Evolutionary conservation across 2,329 filamentous ascomycete genomes (phyloP).

Genomic region (Xylaria sp.): DNA sequence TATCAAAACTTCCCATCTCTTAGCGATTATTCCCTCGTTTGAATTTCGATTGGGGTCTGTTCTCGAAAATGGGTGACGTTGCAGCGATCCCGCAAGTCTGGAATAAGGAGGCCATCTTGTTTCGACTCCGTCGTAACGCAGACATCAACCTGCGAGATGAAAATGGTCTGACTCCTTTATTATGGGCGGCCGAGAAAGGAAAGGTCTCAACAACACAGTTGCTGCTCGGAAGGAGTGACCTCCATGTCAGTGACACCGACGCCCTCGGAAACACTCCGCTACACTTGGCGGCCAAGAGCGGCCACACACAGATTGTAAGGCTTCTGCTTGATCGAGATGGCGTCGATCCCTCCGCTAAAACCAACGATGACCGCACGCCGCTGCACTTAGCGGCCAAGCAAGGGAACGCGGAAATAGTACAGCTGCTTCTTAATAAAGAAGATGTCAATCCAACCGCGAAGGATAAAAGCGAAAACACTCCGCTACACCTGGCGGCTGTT

Average conservation of each 20-base stretch:
- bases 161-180: not conserved
- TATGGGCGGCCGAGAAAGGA: not conserved
- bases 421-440: not conserved
- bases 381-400: not conserved
- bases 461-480: not conserved
- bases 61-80: not conserved
- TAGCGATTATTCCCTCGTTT: not conserved
- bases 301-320: not conserved
- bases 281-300: not conserved
- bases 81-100: not conserved
- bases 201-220: not conserved
- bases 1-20: not conserved
- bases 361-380: not conserved
- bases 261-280: not conserved
- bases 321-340: not conserved
- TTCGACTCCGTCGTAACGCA: not conserved
- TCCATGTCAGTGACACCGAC: not conserved
- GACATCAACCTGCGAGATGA: not conserved
- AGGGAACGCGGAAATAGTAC: not conserved
- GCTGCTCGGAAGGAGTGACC: not conserved
- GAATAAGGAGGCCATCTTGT: not conserved
- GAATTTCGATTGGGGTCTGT: not conserved
- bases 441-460: not conserved
- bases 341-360: not conserved
- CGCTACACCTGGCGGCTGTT: not conserved